Base-by-base conservation (phyloP, 2,329 filamentous ascomycete species). In the Cercospora brassicicola region DNA sequence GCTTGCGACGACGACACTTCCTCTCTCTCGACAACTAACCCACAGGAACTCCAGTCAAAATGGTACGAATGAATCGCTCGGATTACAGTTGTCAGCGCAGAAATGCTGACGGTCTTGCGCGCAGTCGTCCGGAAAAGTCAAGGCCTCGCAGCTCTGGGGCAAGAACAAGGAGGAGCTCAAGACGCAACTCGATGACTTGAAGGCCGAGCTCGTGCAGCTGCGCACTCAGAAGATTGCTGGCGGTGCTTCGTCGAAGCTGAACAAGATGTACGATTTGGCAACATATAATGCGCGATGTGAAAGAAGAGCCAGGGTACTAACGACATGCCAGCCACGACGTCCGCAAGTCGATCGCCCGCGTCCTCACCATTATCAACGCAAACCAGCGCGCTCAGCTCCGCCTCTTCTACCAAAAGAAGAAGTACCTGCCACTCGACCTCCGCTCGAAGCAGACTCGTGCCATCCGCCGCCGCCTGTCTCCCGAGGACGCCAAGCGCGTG, bases 331-430 rank as follows among this genome's bases (percentile, higher is more conserved):
- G 94, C 86, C 93, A 97, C 88, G 96, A 99, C 84, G 89, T 99
- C 83, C 94, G 95, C 88, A 99, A 99, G 90, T 97, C 94, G 76
- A 97, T 99, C 85, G 96, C 95, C 81, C 94, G 94, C 82, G 92
- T 97, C 85, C 90, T 99, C 80, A 99, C 95, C 84, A 89, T 99
- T 87, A 97, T 99, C 90, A 99, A 98, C 89, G 91, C 93, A 85
- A 98, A 96, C 90, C 95, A 99, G 88, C 91, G 96, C 84, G 88
- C 93, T 77, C 94, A 98, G 87, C 93, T 99, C 80, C 93, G 94
- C 79, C 88, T 98, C 77, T 98, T 98, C 91, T 99, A 99, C 90
- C 96, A 97, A 89, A 91, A 91, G 90, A 98, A 98, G 92, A 98
- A 97, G 89, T 97, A 97, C 89, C 86, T 93, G 74, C 95, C 95